phyloP scores from a whole-genome alignment of 176 grass and related monocot species.

The Musa acuminata region DNA sequence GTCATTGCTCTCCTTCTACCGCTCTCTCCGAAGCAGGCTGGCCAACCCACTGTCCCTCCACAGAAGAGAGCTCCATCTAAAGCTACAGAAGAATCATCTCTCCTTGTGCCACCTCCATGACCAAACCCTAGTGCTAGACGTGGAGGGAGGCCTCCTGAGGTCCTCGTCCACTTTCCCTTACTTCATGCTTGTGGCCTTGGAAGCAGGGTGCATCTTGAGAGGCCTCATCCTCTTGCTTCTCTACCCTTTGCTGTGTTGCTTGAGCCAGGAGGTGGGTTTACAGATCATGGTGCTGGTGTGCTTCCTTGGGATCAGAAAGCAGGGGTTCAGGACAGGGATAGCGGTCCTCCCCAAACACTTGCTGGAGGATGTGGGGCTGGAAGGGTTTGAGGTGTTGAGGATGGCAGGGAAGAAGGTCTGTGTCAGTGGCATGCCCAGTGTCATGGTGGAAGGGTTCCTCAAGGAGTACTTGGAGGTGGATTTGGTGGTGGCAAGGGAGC shows the following conservation, averaged over 20 bases:
- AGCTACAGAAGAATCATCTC: no score
- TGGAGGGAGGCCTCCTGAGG: constrained; percentile 65
- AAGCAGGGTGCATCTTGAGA: constrained; percentile 59
- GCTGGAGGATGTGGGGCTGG: constrained; percentile 56
- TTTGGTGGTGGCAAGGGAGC: constrained; percentile 47
- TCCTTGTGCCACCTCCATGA: not conserved
- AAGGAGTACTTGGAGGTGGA: constrained; percentile 50
- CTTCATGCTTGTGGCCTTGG: constrained; percentile 77
- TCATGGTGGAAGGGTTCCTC: constrained; percentile 62
- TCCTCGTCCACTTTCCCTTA: constrained; percentile 62
- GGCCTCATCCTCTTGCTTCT: constrained; percentile 55
- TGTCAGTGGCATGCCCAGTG: constrained; percentile 49
- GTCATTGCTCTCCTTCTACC: no score
- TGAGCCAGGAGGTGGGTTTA: constrained; percentile 35
- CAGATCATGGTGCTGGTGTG: constrained; percentile 46
- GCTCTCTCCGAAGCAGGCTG: no score
- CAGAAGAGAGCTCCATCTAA: no score
- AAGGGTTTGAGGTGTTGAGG: constrained; percentile 44
- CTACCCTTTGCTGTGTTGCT: constrained; percentile 38
- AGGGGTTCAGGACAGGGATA: constrained; percentile 37
- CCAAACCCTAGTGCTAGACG: constrained; percentile 49
- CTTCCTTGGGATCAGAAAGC: constrained; percentile 48
- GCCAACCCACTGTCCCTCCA: no score
- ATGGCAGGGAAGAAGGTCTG: constrained; percentile 22
- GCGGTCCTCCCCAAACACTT: constrained; percentile 59